A percentile compares a stretch with the other conserved stretches of the same genome.
phyloP scores from a whole-genome alignment of 2,329 filamentous ascomycete genomes.

The Moelleriella libera region DNA sequence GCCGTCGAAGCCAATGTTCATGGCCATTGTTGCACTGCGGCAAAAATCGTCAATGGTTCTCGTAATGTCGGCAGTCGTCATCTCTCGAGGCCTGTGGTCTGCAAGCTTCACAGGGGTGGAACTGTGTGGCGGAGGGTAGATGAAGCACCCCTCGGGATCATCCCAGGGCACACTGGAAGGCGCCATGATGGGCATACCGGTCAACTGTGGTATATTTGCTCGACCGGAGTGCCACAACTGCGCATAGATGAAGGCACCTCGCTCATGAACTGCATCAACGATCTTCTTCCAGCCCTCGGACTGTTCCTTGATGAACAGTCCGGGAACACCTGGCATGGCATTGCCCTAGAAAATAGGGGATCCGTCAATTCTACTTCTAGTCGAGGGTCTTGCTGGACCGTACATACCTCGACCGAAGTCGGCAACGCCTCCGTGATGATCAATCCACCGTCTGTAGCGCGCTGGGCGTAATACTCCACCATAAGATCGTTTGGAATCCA shows the following conservation, averaged over 20 bases:
- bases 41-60: slow-evolving; percentile 16
- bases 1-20: slow-evolving; percentile 36
- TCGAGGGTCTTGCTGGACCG: neutral
- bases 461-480: slow-evolving; percentile 27
- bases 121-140: slow-evolving; percentile 18
- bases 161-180: slow-evolving; percentile 30
- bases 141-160: slow-evolving; percentile 24
- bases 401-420: slow-evolving; percentile 24
- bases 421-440: slow-evolving; percentile 31
- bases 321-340: slow-evolving; percentile 33
- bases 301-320: slow-evolving; percentile 40
- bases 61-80: slow-evolving; percentile 27
- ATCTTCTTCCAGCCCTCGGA: slow-evolving; percentile 43
- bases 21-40: slow-evolving; percentile 24
- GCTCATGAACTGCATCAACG: slow-evolving; percentile 46
- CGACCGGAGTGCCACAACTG: slow-evolving; percentile 40
- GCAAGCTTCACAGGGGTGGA: slow-evolving; percentile 24
- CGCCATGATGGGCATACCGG: slow-evolving; percentile 20
- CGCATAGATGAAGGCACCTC: slow-evolving; percentile 44
- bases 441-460: slow-evolving; percentile 24
- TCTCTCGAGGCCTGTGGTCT: slow-evolving; percentile 13
- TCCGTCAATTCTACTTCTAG: neutral
- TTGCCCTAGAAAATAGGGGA: slow-evolving; percentile 10
- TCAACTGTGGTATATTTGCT: slow-evolving; percentile 19
- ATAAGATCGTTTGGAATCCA: slow-evolving; percentile 30